Evolutionary conservation across 805 yeast genomes (phyloP).

Genomic region (Clavispora phyllophila): DNA sequence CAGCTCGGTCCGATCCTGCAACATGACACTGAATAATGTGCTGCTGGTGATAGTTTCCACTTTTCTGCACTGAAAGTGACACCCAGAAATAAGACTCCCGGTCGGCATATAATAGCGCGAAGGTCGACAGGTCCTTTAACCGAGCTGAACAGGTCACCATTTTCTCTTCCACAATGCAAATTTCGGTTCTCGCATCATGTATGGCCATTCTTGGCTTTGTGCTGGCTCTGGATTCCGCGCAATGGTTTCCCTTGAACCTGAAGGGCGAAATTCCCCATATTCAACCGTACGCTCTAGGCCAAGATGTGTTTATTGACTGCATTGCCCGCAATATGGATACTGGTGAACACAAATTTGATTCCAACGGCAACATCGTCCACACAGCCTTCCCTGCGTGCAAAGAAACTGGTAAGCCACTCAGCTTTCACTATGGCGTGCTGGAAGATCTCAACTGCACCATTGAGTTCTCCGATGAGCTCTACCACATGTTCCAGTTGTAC

Average conservation of each 20-base stretch:
- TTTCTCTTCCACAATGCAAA: background rate
- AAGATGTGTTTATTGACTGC: slow-evolving; percentile 50
- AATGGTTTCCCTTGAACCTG: slow-evolving; percentile 32
- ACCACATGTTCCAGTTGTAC: slow-evolving; percentile 66
- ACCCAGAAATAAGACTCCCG: background rate
- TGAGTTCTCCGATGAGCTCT: slow-evolving; percentile 56
- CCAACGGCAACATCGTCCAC: slow-evolving; percentile 53
- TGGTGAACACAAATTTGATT: slow-evolving; percentile 72
- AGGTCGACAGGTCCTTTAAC: background rate
- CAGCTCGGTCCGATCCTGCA: too few species aligned
- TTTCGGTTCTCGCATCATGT: background rate
- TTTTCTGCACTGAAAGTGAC: too few species aligned
- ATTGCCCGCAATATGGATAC: slow-evolving; percentile 63
- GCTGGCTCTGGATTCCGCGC: background rate
- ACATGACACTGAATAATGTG: too few species aligned
- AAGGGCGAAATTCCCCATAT: slow-evolving; percentile 34
- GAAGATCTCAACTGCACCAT: slow-evolving; percentile 59
- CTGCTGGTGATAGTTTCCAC: too few species aligned
- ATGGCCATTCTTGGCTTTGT: background rate
- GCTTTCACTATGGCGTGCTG: slow-evolving; percentile 48
- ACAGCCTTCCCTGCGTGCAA: slow-evolving; percentile 55
- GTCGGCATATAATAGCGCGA: background rate
- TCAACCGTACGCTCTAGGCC: slow-evolving; percentile 35
- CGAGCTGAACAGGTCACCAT: background rate
- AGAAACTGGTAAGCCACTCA: slow-evolving; percentile 59